These are phyloP conservation scores for Eucalyptus polybractea DNA, from an alignment of 345 rosid genomes.

Conservation along the genomic window DNA sequence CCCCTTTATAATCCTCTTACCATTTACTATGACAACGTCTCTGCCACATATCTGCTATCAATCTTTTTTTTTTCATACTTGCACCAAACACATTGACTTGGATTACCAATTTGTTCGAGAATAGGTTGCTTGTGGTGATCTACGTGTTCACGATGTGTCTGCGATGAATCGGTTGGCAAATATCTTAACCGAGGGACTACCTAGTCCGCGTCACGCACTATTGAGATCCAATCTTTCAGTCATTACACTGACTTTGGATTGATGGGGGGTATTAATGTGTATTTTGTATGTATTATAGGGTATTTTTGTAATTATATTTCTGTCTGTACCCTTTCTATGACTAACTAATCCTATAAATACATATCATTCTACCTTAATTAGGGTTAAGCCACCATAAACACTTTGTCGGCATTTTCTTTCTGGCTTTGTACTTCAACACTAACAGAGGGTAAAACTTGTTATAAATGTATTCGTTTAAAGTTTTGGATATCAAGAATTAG, in stretches of 20 bases:
- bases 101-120: neutral
- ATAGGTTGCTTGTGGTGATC: rapidly evolving
- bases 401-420: too few species aligned
- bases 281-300: neutral
- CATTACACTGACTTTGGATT: rapidly evolving
- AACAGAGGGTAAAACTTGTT: too few species aligned
- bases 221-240: neutral
- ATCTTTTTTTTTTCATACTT: too few species aligned
- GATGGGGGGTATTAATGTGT: neutral
- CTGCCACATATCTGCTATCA: rapidly evolving
- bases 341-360: neutral
- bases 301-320: too few species aligned
- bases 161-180: neutral
- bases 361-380: neutral
- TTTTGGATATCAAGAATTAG: too few species aligned
- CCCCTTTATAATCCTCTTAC: neutral
- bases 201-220: rapidly evolving
- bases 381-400: neutral
- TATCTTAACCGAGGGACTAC: neutral
- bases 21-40: neutral
- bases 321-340: rapidly evolving
- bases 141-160: neutral
- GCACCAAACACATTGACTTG: neutral
- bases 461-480: too few species aligned
- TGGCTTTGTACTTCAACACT: neutral